Evolutionary conservation across 1,139 yeast genomes (phyloP), one percentile per base, ranked within the genome.

Genomic region (Yamadazyma conglobata): DNA sequence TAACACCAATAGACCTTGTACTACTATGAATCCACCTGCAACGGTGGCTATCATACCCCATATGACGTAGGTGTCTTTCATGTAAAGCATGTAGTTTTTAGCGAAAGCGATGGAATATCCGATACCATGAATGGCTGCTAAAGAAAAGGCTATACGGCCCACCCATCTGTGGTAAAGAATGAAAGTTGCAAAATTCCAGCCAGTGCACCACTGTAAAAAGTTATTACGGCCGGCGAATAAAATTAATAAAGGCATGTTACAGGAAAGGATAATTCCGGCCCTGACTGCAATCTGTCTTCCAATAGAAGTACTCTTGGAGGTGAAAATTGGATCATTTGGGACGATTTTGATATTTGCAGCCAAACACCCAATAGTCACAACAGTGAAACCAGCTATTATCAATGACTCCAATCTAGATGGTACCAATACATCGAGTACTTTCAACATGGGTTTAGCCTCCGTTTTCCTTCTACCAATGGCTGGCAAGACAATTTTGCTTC

Each of bases 181-280:
- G 44, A 57, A 64, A 10, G 66, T 55, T 22, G 63, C 51, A 41
- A 48, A 65, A 32, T 56, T 48, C 60, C 64, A 57, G 10, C 65
- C 55, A 2, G 70, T 60, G n/a, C 60, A 20, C 67, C 69, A 64
- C 37, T 56, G 66, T 35, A 64, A 50, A 33, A 65, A 57, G 43
- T 65, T 65, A 41, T 65, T 65, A 30, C 72, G 49, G 3, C 72
- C 72, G n/a, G 68, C 71, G 47, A 65, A 64, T 19, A 66, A 43
- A 24, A 64, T 50, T 14, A 60, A 41, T 31, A 64, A 45, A 6
- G 72, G 71, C 35, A 58, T 49, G 19, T 50, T 39, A 16, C 51
- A 45, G 6, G 60, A 48, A 1, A 54, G 55, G n/a, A 55, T 40
- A 21, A 59, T 58, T 3, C 66, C 66, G 2, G 62, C 45, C 44